These are phyloP conservation scores for Lasiodiplodia theobromae DNA, from an alignment of 2,329 filamentous ascomycete genomes.

Conservation along the genomic window DNA sequence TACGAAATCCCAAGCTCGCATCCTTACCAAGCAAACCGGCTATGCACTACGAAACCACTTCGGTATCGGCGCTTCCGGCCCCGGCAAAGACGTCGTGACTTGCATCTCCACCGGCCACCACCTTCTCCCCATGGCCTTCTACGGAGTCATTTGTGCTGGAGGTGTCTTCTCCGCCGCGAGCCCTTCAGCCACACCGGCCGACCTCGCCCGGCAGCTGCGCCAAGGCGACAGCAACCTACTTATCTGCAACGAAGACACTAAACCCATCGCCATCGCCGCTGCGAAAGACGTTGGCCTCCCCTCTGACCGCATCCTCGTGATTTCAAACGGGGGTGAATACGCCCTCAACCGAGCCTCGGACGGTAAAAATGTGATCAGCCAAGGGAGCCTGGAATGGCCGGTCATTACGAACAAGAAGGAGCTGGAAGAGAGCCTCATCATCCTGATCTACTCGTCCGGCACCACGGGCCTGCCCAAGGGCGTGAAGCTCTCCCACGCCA, in stretches of 20 bases:
- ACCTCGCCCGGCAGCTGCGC: conserved; percentile 59
- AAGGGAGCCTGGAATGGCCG: conserved; percentile 58
- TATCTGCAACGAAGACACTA: conserved; percentile 58
- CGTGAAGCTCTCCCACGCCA: conserved; percentile 54
- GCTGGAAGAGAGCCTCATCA: conserved; percentile 50
- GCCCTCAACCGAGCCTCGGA: conserved; percentile 42
- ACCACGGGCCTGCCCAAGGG: conserved; percentile 55
- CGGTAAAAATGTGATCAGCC: conserved; percentile 44
- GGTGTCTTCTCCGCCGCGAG: conserved; percentile 66
- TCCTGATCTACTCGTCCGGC: conserved; percentile 42
- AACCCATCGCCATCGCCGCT: conserved; percentile 55
- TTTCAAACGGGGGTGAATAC: conserved; percentile 53
- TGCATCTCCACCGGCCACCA: conserved; percentile 65
- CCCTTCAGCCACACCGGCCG: conserved; percentile 57
- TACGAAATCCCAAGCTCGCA: conserved; percentile 60
- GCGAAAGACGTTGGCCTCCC: conserved; percentile 59
- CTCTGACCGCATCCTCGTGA: conserved; percentile 57
- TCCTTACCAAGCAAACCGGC: conserved; percentile 60
- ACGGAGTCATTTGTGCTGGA: conserved; percentile 64
- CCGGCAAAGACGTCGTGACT: conserved; percentile 59
- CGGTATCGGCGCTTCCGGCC: conserved; percentile 58
- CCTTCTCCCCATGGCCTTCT: conserved; percentile 62
- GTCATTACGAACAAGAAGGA: conserved; percentile 58
- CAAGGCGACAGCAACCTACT: conserved; percentile 53
- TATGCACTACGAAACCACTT: conserved; percentile 63